These are phyloP conservation scores for Plantago ovata DNA, from an alignment of 257 asterid species.

Conservation along the genomic window DNA sequence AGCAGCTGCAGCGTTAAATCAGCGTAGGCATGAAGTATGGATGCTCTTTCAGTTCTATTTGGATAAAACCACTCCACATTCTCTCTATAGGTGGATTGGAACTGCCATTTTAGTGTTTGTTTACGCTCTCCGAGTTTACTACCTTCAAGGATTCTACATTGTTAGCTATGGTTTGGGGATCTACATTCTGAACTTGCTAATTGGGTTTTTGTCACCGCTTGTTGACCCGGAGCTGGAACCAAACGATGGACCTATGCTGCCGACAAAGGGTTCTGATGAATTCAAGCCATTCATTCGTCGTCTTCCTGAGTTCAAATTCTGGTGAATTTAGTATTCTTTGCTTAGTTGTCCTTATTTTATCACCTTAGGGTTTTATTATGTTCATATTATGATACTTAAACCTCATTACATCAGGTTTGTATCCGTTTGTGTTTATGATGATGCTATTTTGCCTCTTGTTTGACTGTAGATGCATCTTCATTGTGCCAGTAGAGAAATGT, in stretches of 20 bases:
- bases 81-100: conserved; percentile 81
- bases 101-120: conserved; percentile 44
- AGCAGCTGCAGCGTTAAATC: conserved; percentile 72
- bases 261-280: conserved; percentile 96
- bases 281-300: conserved; percentile 97
- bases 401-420: background rate
- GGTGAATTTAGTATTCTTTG: conserved; percentile 42
- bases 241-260: conserved; percentile 73
- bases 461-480: too few relatives aligned
- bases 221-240: conserved; percentile 88
- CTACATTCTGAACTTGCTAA: conserved; percentile 81
- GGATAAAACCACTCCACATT: conserved; percentile 90
- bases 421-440: too few relatives aligned
- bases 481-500: too few relatives aligned
- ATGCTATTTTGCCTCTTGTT: too few relatives aligned
- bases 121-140: conserved; percentile 73
- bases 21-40: conserved; percentile 60
- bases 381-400: conserved; percentile 5
- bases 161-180: conserved; percentile 86
- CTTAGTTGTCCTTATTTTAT: conserved; percentile 7
- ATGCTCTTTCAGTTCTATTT: conserved; percentile 75
- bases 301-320: conserved; percentile 95
- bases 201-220: conserved; percentile 94
- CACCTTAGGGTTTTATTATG: conserved; percentile 1
- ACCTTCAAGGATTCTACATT: conserved; percentile 84